These are phyloP conservation scores for Fusarium fracticaudum DNA, from an alignment of 2,329 filamentous ascomycete species.

Conservation along the genomic window DNA sequence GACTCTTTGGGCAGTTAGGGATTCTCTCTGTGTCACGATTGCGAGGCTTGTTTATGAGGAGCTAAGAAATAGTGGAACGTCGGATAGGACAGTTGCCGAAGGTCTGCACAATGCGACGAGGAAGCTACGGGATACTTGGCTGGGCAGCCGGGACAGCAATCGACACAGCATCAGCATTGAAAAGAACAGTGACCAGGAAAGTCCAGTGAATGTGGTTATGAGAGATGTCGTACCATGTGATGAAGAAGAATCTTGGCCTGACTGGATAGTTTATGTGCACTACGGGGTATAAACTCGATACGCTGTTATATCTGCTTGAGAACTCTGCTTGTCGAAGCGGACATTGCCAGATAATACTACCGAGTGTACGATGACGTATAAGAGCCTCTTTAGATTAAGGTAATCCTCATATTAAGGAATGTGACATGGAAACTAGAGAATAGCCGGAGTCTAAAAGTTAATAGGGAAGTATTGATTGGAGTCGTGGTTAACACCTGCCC, in stretches of 20 bases:
- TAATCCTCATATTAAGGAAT: neutral
- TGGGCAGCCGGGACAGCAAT: neutral
- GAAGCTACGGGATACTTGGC: neutral
- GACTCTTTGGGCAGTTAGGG: too few relatives aligned
- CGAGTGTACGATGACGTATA: too few relatives aligned
- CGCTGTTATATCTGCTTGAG: neutral
- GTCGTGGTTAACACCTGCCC: neutral
- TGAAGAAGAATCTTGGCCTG: neutral
- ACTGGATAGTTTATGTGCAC: neutral
- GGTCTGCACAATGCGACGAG: too few relatives aligned
- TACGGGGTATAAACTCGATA: neutral
- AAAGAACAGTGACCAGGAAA: too few relatives aligned
- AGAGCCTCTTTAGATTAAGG: neutral
- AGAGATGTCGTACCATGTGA: too few relatives aligned
- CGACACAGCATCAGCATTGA: too few relatives aligned
- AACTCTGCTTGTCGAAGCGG: neutral
- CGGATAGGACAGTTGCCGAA: too few relatives aligned
- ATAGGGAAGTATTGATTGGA: neutral
- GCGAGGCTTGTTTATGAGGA: too few relatives aligned
- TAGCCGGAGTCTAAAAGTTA: neutral
- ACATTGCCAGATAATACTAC: neutral
- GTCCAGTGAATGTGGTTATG: fast-evolving
- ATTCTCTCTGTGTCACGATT: too few relatives aligned
- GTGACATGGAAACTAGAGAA: neutral
- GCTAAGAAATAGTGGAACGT: too few relatives aligned